Percentiles rank a stretch among this genome's conserved stretches.
phyloP scores from a whole-genome alignment of 805 yeast genomes.

The Metschnikowia aberdeeniae region DNA sequence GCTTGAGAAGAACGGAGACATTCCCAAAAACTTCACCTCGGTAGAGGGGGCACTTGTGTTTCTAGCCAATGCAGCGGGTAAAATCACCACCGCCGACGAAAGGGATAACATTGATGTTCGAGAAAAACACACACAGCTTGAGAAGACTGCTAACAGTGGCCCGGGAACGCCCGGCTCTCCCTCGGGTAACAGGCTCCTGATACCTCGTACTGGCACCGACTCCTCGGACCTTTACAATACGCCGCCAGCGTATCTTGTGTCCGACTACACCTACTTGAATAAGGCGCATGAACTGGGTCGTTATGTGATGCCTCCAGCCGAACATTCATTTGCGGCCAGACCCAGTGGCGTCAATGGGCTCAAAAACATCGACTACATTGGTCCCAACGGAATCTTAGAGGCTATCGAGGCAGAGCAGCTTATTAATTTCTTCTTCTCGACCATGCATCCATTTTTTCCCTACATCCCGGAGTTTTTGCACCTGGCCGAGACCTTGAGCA shows the following conservation, averaged over 20 bases:
- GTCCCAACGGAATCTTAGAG: constrained; percentile 51
- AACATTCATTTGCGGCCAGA: constrained; percentile 37
- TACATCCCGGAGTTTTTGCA: constrained; percentile 74
- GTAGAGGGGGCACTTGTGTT: constrained; percentile 64
- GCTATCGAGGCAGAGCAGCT: constrained; percentile 57
- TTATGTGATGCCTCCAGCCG: constrained; percentile 42
- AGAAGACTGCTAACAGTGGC: constrained; percentile 13
- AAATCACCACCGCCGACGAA: constrained; percentile 65
- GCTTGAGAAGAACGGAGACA: background rate
- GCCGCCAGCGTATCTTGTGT: constrained; percentile 1
- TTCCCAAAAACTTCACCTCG: constrained; percentile 32
- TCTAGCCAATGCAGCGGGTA: constrained; percentile 75
- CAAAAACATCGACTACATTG: constrained; percentile 63
- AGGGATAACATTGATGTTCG: constrained; percentile 57
- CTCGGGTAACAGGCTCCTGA: background rate
- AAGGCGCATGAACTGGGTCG: constrained; percentile 15
- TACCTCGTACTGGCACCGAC: background rate
- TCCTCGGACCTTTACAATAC: background rate
- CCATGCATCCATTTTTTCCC: constrained; percentile 90
- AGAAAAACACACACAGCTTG: constrained; percentile 46
- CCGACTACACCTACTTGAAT: background rate
- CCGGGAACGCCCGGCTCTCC: background rate
- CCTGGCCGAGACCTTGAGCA: constrained; percentile 59
- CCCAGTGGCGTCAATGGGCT: constrained; percentile 47
- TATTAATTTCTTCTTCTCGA: constrained; percentile 60